A percentile compares a stretch with the other conserved stretches of the same genome.
These are phyloP conservation scores for Bondarzewia mesenterica DNA, from an alignment of 1,284 basidiomycete species.

Conservation along the genomic window DNA sequence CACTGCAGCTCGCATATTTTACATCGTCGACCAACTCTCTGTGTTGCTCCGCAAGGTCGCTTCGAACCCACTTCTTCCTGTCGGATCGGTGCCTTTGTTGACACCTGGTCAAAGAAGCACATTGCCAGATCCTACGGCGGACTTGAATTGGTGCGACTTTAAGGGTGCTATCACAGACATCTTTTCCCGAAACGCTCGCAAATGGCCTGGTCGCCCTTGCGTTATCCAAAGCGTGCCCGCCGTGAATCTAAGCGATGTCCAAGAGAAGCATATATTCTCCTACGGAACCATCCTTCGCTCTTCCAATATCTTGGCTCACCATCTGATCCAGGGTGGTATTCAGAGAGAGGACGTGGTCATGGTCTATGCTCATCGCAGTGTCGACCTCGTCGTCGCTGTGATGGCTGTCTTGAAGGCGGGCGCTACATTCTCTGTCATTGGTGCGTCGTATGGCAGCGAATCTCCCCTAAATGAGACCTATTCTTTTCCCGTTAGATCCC, in stretches of 20 bases:
- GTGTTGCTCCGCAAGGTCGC: constrained; percentile 73
- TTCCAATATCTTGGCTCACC: constrained; percentile 87
- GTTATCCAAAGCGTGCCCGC: constrained; percentile 73
- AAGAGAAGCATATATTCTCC: constrained; percentile 59
- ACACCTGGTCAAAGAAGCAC: constrained; percentile 64
- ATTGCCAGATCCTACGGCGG: constrained; percentile 81
- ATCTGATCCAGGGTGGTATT: constrained; percentile 80
- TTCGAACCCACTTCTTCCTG: constrained; percentile 47
- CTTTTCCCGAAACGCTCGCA: constrained; percentile 77
- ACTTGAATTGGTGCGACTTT: constrained; percentile 96
- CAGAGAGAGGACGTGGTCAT: constrained; percentile 96
- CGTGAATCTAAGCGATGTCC: constrained; percentile 31
- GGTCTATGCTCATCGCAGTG: constrained; percentile 96
- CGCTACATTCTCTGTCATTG: constrained; percentile 96
- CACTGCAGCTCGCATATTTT: constrained; percentile 69
- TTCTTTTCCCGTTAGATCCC: constrained; percentile 62
- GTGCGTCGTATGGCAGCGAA: constrained; percentile 32
- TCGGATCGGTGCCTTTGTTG: constrained; percentile 77
- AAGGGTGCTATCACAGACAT: constrained; percentile 95
- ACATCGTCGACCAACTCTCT: constrained; percentile 83
- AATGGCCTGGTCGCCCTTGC: constrained; percentile 74
- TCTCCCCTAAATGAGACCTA: not conserved
- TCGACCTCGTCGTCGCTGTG: constrained; percentile 95
- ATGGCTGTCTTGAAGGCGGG: constrained; percentile 97
- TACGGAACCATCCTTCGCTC: constrained; percentile 82